Evolutionary conservation across 768 basidiomycete species (phyloP), one percentile per base, ranked within the genome.

Genomic region (Leccinum obscurum): DNA sequence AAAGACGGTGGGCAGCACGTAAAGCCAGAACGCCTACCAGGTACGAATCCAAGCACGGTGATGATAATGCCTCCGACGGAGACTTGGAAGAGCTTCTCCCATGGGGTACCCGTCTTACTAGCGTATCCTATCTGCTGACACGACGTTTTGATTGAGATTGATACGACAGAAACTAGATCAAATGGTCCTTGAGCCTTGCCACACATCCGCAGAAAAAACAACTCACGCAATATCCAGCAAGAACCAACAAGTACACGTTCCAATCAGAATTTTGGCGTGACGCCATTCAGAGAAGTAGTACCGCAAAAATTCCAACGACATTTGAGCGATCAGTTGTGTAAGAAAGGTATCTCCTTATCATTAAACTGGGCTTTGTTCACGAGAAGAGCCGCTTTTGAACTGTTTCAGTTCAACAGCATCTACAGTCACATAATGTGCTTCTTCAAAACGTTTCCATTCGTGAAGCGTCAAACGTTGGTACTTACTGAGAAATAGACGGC

Each of bases 231-330:
- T 80, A 64, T 91, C 90, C 35, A 91, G 78, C 22, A 91, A 68
- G 77, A 92, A 90, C 91, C 91, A 92, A 63, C 83, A 87, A 46
- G 70, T 34, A 56, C 81, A 82, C 0, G 90, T 92, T 11, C 86
- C 90, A 50, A 92, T 76, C 15, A 93, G 76, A 22, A 85, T 70
- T 66, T 86, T 88, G 3, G 79, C 75, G 58, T 92, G 88, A 6
- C 83, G 76, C 88, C 88, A 90, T 68, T 90, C 82, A 6, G 83
- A 83, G 70, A 92, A 88, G 74, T 93, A 88, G 74, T 93, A 92
- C 0, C 57, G 57, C 52, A 84, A 14, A 69, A 89, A 90, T 55
- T 90, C 90, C 82, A 44, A 56, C 41, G 51, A 53, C 28, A 28
- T 30, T 50, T 53, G 26, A 62, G 46, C 13, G 11, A 24, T 54